These are phyloP conservation scores for Castanea mollissima DNA, from an alignment of 306 rosid species.

Conservation along the genomic window DNA sequence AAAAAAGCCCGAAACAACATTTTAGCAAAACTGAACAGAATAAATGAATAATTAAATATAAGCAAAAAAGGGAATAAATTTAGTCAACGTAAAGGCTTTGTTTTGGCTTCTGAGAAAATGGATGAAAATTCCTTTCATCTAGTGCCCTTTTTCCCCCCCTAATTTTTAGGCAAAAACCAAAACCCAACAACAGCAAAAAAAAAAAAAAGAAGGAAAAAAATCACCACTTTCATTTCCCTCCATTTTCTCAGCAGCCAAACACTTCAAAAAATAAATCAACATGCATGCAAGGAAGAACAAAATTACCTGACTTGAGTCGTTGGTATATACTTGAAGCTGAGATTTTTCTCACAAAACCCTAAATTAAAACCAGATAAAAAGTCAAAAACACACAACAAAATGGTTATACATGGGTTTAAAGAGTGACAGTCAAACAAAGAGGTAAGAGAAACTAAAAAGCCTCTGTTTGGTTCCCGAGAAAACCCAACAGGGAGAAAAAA, in stretches of 20 bases:
- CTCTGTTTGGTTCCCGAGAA: not conserved
- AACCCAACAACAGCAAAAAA: not conserved
- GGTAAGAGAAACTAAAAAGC: not conserved
- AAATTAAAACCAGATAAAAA: not conserved
- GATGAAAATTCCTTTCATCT: not conserved
- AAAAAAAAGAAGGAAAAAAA: not conserved
- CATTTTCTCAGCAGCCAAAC: not conserved
- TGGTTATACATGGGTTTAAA: not conserved
- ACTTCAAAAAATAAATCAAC: not conserved
- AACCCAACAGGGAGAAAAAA: not conserved
- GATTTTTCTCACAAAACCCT: not conserved
- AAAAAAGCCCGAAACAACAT: not conserved
- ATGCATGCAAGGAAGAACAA: slow-evolving; percentile 3
- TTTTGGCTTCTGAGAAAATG: not conserved
- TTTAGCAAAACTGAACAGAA: not conserved
- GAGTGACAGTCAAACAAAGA: not conserved
- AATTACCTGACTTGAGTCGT: not conserved
- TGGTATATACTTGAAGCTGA: not conserved
- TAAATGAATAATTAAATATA: not conserved
- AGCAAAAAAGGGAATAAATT: not conserved
- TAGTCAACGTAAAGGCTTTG: not conserved
- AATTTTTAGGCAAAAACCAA: not conserved
- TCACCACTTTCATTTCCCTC: not conserved
- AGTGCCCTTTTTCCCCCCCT: not conserved
- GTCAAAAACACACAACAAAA: not conserved